Conservation (phyloP, 192 early-diverging fungal genomes). For the Podila minutissima region DNA sequence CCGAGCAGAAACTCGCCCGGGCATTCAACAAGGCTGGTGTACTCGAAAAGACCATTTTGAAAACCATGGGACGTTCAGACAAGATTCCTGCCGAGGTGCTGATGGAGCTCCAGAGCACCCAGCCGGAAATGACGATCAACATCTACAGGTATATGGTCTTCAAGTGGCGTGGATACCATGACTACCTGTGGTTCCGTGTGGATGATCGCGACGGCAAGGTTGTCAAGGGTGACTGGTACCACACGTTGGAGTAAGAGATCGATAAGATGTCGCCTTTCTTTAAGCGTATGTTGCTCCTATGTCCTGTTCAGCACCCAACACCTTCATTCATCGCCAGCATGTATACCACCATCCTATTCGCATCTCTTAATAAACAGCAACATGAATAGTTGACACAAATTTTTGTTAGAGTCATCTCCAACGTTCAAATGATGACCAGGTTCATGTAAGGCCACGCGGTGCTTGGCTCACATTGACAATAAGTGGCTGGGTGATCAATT, state of each 20-base stretch:
- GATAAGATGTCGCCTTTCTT: too few species aligned
- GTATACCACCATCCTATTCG: too few species aligned
- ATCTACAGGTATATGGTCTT: neutral
- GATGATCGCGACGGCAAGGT: neutral
- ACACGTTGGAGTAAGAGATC: neutral
- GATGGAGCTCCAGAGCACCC: slow-evolving; percentile 25
- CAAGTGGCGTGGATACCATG: slow-evolving; percentile 1
- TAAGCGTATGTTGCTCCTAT: too few species aligned
- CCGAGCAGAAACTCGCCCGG: neutral
- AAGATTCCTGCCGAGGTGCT: slow-evolving; percentile 28
- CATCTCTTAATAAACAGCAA: too few species aligned
- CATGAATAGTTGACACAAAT: too few species aligned
- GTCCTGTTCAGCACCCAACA: too few species aligned
- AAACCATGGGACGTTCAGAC: slow-evolving; percentile 35
- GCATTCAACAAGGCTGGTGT: neutral
- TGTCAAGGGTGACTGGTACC: neutral
- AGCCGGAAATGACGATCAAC: slow-evolving; percentile 42
- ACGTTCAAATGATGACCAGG: too few species aligned
- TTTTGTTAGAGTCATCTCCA: too few species aligned
- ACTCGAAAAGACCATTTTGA: neutral
- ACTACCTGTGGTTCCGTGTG: neutral
- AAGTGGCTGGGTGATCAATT: too few species aligned
- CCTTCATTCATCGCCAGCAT: too few species aligned
- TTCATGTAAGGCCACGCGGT: too few species aligned
- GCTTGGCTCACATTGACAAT: too few species aligned